A percentile compares a stretch with the other conserved stretches of the same genome.
Conservation (phyloP, 495 filamentous ascomycete genomes). For the Penicillium daleae region DNA sequence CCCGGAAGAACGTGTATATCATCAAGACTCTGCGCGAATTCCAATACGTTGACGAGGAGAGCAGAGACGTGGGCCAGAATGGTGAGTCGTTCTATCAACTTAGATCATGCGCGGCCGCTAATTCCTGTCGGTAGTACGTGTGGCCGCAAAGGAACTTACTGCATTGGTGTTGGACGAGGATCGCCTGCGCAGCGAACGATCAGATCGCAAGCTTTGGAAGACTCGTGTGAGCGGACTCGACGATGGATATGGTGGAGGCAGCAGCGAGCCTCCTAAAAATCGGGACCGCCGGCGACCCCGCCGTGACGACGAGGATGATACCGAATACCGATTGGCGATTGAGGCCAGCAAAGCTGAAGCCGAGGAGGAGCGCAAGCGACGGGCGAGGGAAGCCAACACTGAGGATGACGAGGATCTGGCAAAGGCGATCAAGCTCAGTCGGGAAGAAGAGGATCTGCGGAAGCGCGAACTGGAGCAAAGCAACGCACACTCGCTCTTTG, state of each 20-base stretch:
- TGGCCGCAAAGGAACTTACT: constrained; percentile 95
- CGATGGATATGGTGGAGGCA: constrained; percentile 60
- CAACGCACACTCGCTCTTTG: constrained; percentile 86
- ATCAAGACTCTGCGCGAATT: constrained; percentile 99
- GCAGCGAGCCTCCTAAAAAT: constrained; percentile 41
- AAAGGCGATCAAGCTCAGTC: constrained; percentile 94
- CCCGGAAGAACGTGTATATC: constrained; percentile 95
- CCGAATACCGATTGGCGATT: constrained; percentile 89
- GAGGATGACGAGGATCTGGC: constrained; percentile 83
- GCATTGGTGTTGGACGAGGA: constrained; percentile 95
- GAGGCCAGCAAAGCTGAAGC: constrained; percentile 96
- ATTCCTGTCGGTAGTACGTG: constrained; percentile 65
- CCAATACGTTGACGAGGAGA: constrained; percentile 92
- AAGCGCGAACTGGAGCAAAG: constrained; percentile 86
- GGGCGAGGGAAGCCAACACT: constrained; percentile 56
- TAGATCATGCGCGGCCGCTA: neutral
- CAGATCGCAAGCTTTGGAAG: constrained; percentile 94
- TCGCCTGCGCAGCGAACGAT: constrained; percentile 85
- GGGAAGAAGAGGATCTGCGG: constrained; percentile 90
- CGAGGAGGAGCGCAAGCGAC: constrained; percentile 82
- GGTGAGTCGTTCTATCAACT: constrained; percentile 54
- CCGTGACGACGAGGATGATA: constrained; percentile 79
- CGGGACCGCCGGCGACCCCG: constrained; percentile 52
- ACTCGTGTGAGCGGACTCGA: constrained; percentile 92
- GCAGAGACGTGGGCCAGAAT: constrained; percentile 92